Conservation (phyloP, 2,329 filamentous ascomycete genomes). For the Raffaelea ambrosiae region DNA sequence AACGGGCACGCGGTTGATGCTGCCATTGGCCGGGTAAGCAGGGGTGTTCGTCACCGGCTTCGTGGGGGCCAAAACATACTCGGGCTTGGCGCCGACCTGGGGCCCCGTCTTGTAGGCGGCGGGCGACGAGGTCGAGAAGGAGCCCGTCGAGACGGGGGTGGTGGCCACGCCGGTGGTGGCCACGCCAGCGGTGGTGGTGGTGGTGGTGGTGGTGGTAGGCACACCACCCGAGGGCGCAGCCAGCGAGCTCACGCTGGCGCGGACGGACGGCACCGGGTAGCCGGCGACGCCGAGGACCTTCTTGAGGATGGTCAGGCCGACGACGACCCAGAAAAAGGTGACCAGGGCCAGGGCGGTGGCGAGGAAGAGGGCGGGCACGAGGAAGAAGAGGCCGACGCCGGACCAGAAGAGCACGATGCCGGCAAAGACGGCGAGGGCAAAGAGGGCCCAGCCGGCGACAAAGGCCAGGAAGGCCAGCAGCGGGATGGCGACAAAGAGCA, state of each 20-base stretch:
- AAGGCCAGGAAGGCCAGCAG: conserved; percentile 7
- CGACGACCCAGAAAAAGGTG: background rate
- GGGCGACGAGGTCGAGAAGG: background rate
- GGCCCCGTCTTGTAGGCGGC: background rate
- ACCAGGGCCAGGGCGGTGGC: conserved; percentile 5
- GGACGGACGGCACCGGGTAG: background rate
- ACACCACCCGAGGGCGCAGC: background rate
- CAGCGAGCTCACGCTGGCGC: background rate
- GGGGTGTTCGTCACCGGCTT: too few relatives aligned
- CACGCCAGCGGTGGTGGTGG: background rate
- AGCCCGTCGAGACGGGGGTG: background rate
- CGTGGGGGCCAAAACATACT: too few relatives aligned
- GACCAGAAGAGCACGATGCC: conserved; percentile 12
- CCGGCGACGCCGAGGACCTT: background rate
- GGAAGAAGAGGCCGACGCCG: conserved; percentile 9
- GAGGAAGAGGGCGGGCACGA: conserved; percentile 11
- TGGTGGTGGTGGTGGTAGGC: background rate
- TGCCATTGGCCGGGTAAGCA: background rate
- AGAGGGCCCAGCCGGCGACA: conserved; percentile 8
- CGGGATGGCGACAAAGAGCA: conserved; percentile 7
- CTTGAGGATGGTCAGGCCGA: background rate
- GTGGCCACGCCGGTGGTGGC: background rate
- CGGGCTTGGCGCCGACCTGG: too few relatives aligned
- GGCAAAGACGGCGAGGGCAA: conserved; percentile 10
- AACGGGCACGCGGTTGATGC: background rate